Evolutionary conservation across 2,329 filamentous ascomycete genomes (phyloP).

Genomic region (Neofusicoccum parvum): DNA sequence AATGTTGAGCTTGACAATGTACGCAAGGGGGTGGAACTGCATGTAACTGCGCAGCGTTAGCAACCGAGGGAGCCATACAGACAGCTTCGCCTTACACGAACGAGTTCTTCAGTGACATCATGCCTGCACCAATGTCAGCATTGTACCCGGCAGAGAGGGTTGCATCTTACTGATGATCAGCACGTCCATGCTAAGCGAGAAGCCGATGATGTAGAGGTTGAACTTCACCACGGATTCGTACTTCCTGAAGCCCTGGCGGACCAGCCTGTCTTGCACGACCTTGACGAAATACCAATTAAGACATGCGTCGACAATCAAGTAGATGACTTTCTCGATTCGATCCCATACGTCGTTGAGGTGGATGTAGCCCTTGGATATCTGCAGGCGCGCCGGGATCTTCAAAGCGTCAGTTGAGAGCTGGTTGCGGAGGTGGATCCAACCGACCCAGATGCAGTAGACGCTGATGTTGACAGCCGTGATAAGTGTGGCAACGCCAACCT

Average conservation of each 20-base stretch:
- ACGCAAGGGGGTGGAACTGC: constrained; percentile 46
- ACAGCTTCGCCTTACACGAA: background rate
- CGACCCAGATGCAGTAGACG: constrained; percentile 30
- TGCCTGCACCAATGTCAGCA: constrained; percentile 5
- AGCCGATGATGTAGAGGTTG: constrained; percentile 31
- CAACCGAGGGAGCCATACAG: too few species aligned
- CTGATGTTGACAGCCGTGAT: constrained; percentile 34
- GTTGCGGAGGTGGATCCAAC: too few species aligned
- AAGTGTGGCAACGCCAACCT: constrained; percentile 12
- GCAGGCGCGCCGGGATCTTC: constrained; percentile 30
- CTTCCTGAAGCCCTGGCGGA: constrained; percentile 31
- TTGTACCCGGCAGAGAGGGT: background rate
- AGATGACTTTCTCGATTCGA: constrained; percentile 30
- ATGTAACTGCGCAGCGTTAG: constrained; percentile 26
- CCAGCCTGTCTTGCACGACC: constrained; percentile 30
- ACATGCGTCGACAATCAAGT: constrained; percentile 28
- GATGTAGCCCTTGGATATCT: constrained; percentile 29
- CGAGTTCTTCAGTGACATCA: constrained; percentile 20
- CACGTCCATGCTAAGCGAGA: constrained; percentile 33
- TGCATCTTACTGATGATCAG: constrained; percentile 9
- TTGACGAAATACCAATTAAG: constrained; percentile 34
- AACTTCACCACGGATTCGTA: constrained; percentile 33
- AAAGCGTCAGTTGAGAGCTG: too few species aligned
- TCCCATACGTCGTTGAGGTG: constrained; percentile 25
- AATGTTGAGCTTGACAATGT: constrained; percentile 49